A percentile compares a stretch with the other conserved stretches of the same genome.
Conservation (phyloP, 495 filamentous ascomycete genomes). For the Talaromyces proteolyticus region DNA sequence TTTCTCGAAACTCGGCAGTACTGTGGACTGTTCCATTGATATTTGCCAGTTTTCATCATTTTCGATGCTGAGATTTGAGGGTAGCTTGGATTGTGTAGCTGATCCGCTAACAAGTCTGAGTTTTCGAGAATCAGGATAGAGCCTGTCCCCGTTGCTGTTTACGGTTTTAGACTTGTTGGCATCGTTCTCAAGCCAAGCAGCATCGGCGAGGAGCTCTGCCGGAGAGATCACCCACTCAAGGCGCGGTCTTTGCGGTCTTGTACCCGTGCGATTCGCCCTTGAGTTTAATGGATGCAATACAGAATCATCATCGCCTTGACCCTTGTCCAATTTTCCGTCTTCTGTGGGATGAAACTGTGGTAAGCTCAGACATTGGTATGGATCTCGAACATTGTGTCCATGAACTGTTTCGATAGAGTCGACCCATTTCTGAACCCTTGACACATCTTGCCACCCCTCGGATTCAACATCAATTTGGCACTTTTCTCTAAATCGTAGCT, state of each 20-base stretch:
- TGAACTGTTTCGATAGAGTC: conserved; percentile 54
- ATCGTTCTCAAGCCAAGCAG: conserved; percentile 76
- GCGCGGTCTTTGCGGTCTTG: conserved; percentile 55
- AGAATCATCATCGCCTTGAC: conserved; percentile 11
- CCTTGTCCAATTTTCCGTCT: conserved; percentile 11
- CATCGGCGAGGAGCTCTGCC: conserved; percentile 77
- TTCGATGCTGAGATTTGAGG: neutral
- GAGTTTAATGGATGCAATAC: conserved; percentile 30
- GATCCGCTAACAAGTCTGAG: conserved; percentile 6
- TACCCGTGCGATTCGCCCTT: conserved; percentile 28
- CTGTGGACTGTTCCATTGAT: neutral
- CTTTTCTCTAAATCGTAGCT: conserved; percentile 67
- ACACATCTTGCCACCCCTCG: conserved; percentile 71
- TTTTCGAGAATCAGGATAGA: conserved; percentile 48
- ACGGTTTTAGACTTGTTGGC: conserved; percentile 71
- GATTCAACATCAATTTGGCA: conserved; percentile 61
- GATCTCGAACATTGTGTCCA: conserved; percentile 27
- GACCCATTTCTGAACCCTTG: conserved; percentile 67
- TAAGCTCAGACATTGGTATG: conserved; percentile 45
- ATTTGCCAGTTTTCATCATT: neutral
- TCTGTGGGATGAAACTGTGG: conserved; percentile 48
- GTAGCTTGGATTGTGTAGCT: neutral
- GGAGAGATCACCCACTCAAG: conserved; percentile 78
- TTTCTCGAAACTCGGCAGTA: neutral
- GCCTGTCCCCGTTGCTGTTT: conserved; percentile 61